Conservation (phyloP, 352 stramenopile species). For the Globisporangium iwayamae region DNA sequence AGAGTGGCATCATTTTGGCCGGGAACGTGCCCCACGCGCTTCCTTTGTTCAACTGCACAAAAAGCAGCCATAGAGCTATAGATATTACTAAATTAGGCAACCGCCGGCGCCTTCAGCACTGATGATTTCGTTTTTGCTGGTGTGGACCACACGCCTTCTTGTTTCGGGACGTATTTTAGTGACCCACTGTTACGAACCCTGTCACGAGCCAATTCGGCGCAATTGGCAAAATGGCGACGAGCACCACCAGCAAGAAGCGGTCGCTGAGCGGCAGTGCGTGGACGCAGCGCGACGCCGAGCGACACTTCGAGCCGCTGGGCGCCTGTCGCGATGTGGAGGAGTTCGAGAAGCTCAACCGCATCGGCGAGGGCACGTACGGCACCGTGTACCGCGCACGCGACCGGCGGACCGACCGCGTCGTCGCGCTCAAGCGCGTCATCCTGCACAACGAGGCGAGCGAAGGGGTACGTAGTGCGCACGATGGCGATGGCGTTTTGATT, state of each 20-base stretch:
- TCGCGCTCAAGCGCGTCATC: slow-evolving; percentile 91
- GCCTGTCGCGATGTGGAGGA: slow-evolving; percentile 53
- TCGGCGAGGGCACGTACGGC: slow-evolving; percentile 83
- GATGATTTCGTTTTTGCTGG: not conserved
- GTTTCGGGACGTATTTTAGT: no score
- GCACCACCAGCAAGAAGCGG: not conserved
- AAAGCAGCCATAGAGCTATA: no score
- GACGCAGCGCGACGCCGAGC: slow-evolving; percentile 18
- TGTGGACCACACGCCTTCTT: no score
- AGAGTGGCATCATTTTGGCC: not conserved
- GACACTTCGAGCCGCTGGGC: slow-evolving; percentile 45
- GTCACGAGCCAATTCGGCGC: no score
- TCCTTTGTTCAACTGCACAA: no score
- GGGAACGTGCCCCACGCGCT: slow-evolving; percentile 4
- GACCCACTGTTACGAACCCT: no score
- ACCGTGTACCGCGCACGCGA: slow-evolving; percentile 88
- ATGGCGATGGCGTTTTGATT: not conserved
- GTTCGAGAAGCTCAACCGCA: slow-evolving; percentile 77
- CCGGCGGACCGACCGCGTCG: slow-evolving; percentile 51
- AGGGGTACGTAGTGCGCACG: slow-evolving; percentile 46
- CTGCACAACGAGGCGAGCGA: slow-evolving; percentile 89
- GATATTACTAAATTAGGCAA: no score
- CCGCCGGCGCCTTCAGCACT: not conserved
- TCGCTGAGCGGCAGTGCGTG: not conserved
- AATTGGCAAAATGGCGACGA: slow-evolving; percentile 2